Evolutionary conservation across 2,329 filamentous ascomycete species (phyloP).

Genomic region (Colletotrichum brevisporum): DNA sequence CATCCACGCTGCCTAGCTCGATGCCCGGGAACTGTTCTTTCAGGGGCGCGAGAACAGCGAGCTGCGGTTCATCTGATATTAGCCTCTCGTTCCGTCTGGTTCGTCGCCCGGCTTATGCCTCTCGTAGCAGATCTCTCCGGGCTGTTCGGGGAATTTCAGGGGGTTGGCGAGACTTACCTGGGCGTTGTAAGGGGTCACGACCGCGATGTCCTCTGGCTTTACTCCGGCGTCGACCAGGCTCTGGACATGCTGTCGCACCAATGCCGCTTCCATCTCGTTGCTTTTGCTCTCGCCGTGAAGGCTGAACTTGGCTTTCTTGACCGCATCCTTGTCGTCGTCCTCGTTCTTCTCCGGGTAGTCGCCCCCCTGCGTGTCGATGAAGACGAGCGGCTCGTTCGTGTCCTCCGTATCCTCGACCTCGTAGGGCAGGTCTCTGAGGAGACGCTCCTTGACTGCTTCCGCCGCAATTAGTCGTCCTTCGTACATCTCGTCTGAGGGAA

Average conservation of each 20-base stretch:
- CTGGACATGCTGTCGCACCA: slow-evolving; percentile 84
- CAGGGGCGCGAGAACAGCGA: slow-evolving; percentile 83
- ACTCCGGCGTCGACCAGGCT: slow-evolving; percentile 85
- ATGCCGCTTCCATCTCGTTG: slow-evolving; percentile 89
- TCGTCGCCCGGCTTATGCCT: neutral
- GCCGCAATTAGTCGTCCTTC: slow-evolving; percentile 85
- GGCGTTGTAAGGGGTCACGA: slow-evolving; percentile 97
- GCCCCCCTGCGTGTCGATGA: slow-evolving; percentile 96
- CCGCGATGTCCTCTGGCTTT: slow-evolving; percentile 85
- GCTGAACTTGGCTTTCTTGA: slow-evolving; percentile 60
- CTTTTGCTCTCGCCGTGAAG: slow-evolving; percentile 79
- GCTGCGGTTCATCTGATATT: slow-evolving; percentile 59
- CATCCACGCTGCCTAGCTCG: slow-evolving; percentile 96
- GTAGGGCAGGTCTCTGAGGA: slow-evolving; percentile 85
- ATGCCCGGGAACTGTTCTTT: slow-evolving; percentile 87
- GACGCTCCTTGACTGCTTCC: slow-evolving; percentile 79
- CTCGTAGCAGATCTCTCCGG: neutral
- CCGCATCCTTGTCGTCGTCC: slow-evolving; percentile 71
- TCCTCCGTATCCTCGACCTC: slow-evolving; percentile 86
- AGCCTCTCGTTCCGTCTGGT: slow-evolving; percentile 38
- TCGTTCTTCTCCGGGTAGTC: slow-evolving; percentile 89
- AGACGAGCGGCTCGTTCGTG: slow-evolving; percentile 88
- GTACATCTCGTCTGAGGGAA: slow-evolving; percentile 92
- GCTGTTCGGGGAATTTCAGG: neutral
- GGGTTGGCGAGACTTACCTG: slow-evolving; percentile 69